Evolutionary conservation across 2,329 filamentous ascomycete species (phyloP).

Genomic region (Eutypella sp.): DNA sequence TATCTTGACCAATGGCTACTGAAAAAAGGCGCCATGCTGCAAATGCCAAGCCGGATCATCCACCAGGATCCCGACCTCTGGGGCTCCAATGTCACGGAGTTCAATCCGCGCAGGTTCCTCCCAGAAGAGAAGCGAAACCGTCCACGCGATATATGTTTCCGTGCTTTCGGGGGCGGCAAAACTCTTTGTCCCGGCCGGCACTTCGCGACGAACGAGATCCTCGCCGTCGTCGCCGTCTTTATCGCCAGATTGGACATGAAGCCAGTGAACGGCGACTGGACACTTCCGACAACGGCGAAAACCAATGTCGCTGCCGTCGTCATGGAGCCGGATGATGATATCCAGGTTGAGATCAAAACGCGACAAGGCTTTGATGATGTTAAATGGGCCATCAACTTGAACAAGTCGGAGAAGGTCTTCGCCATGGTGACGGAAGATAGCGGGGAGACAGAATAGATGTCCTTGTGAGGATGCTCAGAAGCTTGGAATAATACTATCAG

Average conservation of each 20-base stretch:
- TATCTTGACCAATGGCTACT: conserved; percentile 21
- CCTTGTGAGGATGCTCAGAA: no score
- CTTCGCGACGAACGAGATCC: conserved; percentile 24
- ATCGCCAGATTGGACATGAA: conserved; percentile 22
- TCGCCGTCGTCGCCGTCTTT: conserved; percentile 20
- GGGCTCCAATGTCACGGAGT: conserved; percentile 16
- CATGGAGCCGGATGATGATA: conserved; percentile 22
- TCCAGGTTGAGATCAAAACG: conserved; percentile 16
- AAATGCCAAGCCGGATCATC: conserved; percentile 22
- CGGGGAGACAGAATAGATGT: conserved; percentile 1
- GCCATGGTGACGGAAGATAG: conserved; percentile 13
- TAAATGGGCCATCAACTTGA: conserved; percentile 11
- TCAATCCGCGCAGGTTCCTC: conserved; percentile 20
- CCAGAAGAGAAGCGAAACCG: conserved; percentile 17
- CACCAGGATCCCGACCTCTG: conserved; percentile 19
- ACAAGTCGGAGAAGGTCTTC: conserved; percentile 14
- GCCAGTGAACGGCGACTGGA: conserved; percentile 16
- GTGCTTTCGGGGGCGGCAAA: conserved; percentile 22
- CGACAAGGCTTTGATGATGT: conserved; percentile 12
- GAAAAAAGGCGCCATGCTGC: conserved; percentile 24
- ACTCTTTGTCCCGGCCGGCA: conserved; percentile 23
- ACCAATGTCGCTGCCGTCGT: conserved; percentile 24
- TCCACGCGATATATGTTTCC: conserved; percentile 18
- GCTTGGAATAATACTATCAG: no score
- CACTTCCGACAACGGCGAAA: conserved; percentile 18